Evolutionary conservation across 768 basidiomycete species (phyloP).

Genomic region (Amanita brunnescens): DNA sequence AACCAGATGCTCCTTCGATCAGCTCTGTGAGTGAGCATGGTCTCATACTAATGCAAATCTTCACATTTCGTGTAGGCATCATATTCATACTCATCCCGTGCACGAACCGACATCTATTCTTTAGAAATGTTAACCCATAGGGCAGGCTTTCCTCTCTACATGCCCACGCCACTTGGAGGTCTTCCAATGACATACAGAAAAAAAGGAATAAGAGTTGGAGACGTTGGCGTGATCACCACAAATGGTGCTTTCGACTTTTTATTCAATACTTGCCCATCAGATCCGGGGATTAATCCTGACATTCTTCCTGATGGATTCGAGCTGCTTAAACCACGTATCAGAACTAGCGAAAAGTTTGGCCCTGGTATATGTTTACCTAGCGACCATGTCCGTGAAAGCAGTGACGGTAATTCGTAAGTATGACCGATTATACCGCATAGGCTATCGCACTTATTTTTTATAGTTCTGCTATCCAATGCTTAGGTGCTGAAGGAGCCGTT

Average conservation of each 20-base stretch:
- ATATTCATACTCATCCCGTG: too few relatives aligned
- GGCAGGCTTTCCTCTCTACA: neutral
- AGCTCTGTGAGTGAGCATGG: too few relatives aligned
- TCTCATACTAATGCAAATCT: too few relatives aligned
- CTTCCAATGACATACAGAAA: neutral
- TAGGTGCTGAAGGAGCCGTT: neutral
- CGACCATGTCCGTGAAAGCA: neutral
- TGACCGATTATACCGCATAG: neutral
- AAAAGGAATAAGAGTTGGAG: neutral
- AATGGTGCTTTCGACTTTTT: slow-evolving; percentile 5
- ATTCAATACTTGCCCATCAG: neutral
- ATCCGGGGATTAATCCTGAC: neutral
- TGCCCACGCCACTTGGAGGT: neutral
- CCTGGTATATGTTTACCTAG: neutral
- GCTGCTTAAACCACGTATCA: neutral
- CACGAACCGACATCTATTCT: neutral
- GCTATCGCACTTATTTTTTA: neutral
- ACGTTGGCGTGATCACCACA: slow-evolving; percentile 1
- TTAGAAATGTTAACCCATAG: neutral
- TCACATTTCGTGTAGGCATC: too few relatives aligned
- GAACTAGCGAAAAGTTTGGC: neutral
- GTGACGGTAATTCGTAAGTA: neutral
- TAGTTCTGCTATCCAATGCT: neutral
- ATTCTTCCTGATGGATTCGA: neutral
- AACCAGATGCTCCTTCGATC: too few relatives aligned